phyloP scores from a whole-genome alignment of 768 basidiomycete species.

The Leccinum subtestaceum region DNA sequence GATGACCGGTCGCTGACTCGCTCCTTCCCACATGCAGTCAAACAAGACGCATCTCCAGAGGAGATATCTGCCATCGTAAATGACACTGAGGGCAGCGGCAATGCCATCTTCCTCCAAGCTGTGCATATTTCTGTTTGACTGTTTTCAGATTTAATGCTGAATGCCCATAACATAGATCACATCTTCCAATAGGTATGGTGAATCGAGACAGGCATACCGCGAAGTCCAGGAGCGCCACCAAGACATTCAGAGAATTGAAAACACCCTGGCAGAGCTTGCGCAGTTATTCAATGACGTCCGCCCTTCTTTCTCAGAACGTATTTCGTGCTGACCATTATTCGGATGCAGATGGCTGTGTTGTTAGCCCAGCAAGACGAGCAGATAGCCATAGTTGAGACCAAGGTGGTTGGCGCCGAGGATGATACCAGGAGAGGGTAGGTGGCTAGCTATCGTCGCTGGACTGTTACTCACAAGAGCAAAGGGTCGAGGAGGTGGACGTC shows the following conservation, averaged over 20 bases:
- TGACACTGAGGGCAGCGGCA: slow-evolving; percentile 52
- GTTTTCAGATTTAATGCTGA: background rate
- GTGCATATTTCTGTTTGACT: slow-evolving; percentile 32
- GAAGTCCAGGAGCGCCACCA: slow-evolving; percentile 89
- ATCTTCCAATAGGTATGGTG: slow-evolving; percentile 76
- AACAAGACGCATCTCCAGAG: slow-evolving; percentile 81
- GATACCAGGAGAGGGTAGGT: slow-evolving; percentile 73
- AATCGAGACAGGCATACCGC: slow-evolving; percentile 74
- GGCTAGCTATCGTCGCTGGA: background rate
- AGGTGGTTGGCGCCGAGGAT: slow-evolving; percentile 58
- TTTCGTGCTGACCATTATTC: background rate
- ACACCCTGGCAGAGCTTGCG: slow-evolving; percentile 83
- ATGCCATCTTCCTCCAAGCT: slow-evolving; percentile 78
- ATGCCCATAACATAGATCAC: slow-evolving; percentile 48
- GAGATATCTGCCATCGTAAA: slow-evolving; percentile 71
- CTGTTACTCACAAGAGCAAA: background rate
- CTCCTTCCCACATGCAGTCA: slow-evolving; percentile 46
- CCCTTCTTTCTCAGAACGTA: background rate
- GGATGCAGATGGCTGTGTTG: slow-evolving; percentile 66
- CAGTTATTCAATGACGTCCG: slow-evolving; percentile 83
- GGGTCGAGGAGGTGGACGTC: slow-evolving; percentile 57
- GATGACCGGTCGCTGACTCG: background rate
- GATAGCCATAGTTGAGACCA: slow-evolving; percentile 59
- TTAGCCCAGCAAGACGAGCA: slow-evolving; percentile 80
- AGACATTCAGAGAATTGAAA: slow-evolving; percentile 82